Percentiles rank a stretch among this genome's conserved stretches.
Evolutionary conservation across 1,284 basidiomycete genomes (phyloP).

Genomic region (Malassezia sympodialis): DNA sequence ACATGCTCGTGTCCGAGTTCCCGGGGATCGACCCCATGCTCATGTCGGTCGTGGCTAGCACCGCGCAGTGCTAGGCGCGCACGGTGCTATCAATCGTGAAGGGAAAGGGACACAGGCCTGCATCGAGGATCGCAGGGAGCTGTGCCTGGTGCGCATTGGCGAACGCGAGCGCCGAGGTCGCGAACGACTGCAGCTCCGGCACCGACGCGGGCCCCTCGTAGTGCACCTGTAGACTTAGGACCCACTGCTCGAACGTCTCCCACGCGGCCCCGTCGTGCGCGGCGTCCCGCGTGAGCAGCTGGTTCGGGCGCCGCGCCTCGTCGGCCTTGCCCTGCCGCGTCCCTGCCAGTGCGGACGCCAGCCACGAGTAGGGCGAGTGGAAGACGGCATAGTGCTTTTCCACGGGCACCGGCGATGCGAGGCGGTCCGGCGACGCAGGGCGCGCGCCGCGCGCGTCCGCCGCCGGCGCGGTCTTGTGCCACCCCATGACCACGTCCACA

Average conservation of each 20-base stretch:
- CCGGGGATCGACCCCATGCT: constrained; percentile 47
- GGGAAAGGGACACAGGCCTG: constrained; percentile 13
- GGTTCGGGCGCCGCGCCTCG: background rate
- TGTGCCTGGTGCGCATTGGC: constrained; percentile 10
- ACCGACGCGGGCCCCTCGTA: background rate
- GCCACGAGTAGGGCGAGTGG: constrained; percentile 18
- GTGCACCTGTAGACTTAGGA: constrained; percentile 6
- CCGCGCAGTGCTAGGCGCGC: constrained; percentile 21
- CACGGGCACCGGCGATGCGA: background rate
- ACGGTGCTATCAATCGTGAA: constrained; percentile 11
- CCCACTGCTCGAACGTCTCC: constrained; percentile 15
- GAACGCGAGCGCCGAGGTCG: constrained; percentile 12
- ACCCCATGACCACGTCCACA: constrained; percentile 8
- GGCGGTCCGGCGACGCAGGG: background rate
- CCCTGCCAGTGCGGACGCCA: constrained; percentile 9
- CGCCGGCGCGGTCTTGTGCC: constrained; percentile 3
- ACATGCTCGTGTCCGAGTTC: constrained; percentile 23
- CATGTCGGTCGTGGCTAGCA: constrained; percentile 35
- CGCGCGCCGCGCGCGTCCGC: background rate
- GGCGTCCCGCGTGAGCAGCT: background rate
- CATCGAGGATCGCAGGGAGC: constrained; percentile 7
- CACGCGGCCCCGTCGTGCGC: background rate
- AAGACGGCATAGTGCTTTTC: constrained; percentile 8
- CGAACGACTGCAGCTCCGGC: background rate
- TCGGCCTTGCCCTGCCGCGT: background rate